A percentile compares a stretch with the other conserved stretches of the same genome.
Conservation (phyloP, 768 basidiomycete genomes). For the Crassisporium funariophilum region DNA sequence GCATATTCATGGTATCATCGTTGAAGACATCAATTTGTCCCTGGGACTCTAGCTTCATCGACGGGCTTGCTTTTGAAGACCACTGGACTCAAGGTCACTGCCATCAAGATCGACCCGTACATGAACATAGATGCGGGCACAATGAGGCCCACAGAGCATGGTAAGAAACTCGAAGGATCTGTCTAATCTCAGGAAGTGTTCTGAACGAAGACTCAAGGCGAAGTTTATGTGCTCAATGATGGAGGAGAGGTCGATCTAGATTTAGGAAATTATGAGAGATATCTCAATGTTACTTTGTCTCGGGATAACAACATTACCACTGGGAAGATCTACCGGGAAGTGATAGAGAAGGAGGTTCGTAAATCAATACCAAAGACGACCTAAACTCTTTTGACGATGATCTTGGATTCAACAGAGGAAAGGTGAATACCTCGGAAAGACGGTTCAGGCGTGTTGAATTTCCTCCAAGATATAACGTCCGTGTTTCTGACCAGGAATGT, state of each 20-base stretch:
- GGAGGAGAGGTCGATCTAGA: conserved; percentile 98
- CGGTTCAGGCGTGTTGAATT: conserved; percentile 72
- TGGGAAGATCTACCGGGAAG: conserved; percentile 95
- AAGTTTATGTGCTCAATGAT: conserved; percentile 98
- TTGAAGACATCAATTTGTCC: too few species aligned
- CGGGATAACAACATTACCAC: conserved; percentile 98
- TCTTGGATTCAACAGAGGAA: conserved; percentile 52
- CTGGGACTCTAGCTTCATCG: conserved; percentile 99
- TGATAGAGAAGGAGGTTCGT: conserved; percentile 94
- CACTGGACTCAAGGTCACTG: conserved; percentile 93
- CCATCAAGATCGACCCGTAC: conserved; percentile 99
- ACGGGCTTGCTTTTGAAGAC: conserved; percentile 96
- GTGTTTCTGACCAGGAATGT: conserved; percentile 1
- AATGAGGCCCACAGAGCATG: conserved; percentile 98
- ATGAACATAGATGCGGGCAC: conserved; percentile 99
- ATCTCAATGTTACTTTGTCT: conserved; percentile 91
- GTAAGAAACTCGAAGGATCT: too few species aligned
- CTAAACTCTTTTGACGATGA: neutral
- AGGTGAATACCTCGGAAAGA: conserved; percentile 93
- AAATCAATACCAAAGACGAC: neutral
- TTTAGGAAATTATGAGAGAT: conserved; percentile 97
- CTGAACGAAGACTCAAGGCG: conserved; percentile 47
- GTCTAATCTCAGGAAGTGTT: neutral
- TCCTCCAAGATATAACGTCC: neutral
- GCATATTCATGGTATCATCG: neutral